Conservation (phyloP, 2,329 filamentous ascomycete genomes). For the Penicillium polonicum region DNA sequence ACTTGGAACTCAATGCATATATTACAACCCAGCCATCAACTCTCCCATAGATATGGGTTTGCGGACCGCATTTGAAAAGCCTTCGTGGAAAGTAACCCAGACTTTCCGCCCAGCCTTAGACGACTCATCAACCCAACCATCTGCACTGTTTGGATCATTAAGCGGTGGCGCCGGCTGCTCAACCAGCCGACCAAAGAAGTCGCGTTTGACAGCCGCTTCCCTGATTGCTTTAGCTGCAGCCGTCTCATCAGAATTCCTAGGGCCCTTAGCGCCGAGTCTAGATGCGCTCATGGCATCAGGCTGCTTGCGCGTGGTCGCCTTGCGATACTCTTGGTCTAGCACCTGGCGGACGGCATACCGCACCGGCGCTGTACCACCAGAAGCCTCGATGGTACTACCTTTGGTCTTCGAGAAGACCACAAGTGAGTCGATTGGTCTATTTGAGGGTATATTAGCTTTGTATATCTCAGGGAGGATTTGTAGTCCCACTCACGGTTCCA, state of each 20-base stretch:
- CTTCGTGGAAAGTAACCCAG: conserved; percentile 89
- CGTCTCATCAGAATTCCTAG: conserved; percentile 29
- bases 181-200: conserved; percentile 82
- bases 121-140: conserved; percentile 34
- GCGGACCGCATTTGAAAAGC: conserved; percentile 85
- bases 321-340: conserved; percentile 83
- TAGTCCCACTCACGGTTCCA: conserved; percentile 76
- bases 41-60: conserved; percentile 82
- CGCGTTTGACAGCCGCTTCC: conserved; percentile 59
- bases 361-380: conserved; percentile 65
- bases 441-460: conserved; percentile 10
- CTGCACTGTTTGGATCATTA: conserved; percentile 37
- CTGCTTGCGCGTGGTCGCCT: conserved; percentile 66
- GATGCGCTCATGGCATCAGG: conserved; percentile 53
- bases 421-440: conserved; percentile 70
- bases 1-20: background rate
- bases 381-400: conserved; percentile 45
- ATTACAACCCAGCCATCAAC: conserved; percentile 57
- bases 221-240: conserved; percentile 23
- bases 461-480: background rate
- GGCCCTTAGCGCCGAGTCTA: conserved; percentile 25
- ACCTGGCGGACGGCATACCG: conserved; percentile 94
- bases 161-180: conserved; percentile 43
- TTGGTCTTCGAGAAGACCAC: conserved; percentile 58
- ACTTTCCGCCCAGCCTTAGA: conserved; percentile 57